Evolutionary conservation across 345 rosid species (phyloP).

Genomic region (Raphanus sativus): DNA sequence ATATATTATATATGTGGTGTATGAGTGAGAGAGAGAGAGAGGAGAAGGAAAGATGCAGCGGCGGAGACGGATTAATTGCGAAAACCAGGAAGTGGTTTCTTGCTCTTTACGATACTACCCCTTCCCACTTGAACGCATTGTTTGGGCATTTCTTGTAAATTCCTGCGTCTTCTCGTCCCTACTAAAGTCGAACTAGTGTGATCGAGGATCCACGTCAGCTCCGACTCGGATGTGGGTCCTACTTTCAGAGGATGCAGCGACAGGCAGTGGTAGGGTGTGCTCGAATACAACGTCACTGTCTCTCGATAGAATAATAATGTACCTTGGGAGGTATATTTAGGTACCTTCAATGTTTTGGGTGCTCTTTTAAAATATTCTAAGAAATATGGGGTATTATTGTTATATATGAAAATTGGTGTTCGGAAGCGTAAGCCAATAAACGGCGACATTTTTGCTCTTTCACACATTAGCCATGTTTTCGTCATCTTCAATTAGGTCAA

Average conservation of each 20-base stretch:
- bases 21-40: not conserved
- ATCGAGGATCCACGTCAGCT: conserved; percentile 30
- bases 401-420: not conserved
- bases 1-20: not conserved
- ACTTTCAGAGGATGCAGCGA: conserved; percentile 9
- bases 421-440: not conserved
- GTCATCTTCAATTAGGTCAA: conserved; percentile 28
- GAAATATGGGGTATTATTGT: not conserved
- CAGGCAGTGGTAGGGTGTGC: conserved; percentile 11
- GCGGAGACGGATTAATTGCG: conserved; percentile 29
- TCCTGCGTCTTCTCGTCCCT: not conserved
- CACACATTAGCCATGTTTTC: conserved; percentile 16
- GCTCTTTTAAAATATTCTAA: not conserved
- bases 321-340: not conserved
- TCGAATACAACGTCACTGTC: conserved; percentile 18
- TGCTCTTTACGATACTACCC: conserved; percentile 3
- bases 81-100: conserved; percentile 29
- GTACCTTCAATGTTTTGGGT: not conserved
- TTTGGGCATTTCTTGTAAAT: conserved; percentile 18
- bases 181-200: not conserved
- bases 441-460: too few relatives aligned
- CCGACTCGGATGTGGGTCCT: conserved; percentile 19
- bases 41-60: conserved; percentile 27
- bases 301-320: not conserved
- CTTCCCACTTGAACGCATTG: not conserved